phyloP scores from a whole-genome alignment of 352 stramenopile genomes.

The Phytophthora megakarya region DNA sequence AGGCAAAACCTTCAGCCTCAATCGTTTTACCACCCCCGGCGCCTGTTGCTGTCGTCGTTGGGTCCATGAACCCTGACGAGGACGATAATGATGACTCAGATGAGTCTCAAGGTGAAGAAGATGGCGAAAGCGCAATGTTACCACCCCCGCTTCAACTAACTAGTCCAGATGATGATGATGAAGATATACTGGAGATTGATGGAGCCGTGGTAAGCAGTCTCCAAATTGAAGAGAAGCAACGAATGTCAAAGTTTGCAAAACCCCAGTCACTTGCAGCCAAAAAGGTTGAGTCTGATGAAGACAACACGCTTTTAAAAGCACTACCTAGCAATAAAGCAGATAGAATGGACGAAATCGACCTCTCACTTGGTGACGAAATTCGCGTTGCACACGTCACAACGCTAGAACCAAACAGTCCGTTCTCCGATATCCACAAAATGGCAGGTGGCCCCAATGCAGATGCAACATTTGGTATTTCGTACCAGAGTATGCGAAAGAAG shows the following conservation, averaged over 20 bases:
- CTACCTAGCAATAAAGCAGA: conserved; percentile 16
- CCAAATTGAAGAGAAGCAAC: conserved; percentile 31
- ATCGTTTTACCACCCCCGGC: conserved; percentile 27
- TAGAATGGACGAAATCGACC: conserved; percentile 12
- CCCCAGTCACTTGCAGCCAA: conserved; percentile 2
- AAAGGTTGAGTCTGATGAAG: not conserved
- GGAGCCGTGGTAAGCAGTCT: conserved; percentile 33
- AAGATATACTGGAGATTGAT: conserved; percentile 61
- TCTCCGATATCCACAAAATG: conserved; percentile 29
- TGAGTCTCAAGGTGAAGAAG: conserved; percentile 43
- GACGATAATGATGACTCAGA: conserved; percentile 34
- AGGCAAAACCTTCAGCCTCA: not conserved
- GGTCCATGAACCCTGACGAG: conserved; percentile 39
- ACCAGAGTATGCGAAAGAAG: conserved; percentile 52
- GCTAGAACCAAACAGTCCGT: conserved; percentile 24
- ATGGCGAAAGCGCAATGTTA: conserved; percentile 16
- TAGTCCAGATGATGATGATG: conserved; percentile 41
- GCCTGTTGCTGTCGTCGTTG: conserved; percentile 31
- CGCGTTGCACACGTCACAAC: conserved; percentile 38
- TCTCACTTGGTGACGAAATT: conserved; percentile 39
- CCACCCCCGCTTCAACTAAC: conserved; percentile 23
- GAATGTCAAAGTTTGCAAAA: conserved; percentile 2
- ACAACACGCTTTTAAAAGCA: conserved; percentile 29
- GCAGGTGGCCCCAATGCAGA: conserved; percentile 19
- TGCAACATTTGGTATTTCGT: conserved; percentile 61